Percentiles rank a stretch among this genome's conserved stretches.
These are phyloP conservation scores for Microbotryum silenes-acaulis DNA, from an alignment of 1,284 basidiomycete genomes.

Conservation along the genomic window DNA sequence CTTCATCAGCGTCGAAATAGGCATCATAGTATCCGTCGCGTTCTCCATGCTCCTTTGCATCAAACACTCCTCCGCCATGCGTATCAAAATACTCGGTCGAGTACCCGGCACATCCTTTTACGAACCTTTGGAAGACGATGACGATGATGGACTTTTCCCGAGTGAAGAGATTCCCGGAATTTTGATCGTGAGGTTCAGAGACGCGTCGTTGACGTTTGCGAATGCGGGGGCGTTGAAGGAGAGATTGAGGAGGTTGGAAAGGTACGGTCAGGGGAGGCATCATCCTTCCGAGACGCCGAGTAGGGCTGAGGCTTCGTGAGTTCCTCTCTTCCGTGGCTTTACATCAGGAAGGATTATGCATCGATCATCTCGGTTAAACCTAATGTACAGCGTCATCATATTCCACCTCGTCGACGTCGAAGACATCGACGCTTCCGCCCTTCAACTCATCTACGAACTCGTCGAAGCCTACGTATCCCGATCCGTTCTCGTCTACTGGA, in stretches of 20 bases:
- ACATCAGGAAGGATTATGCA: too few relatives aligned
- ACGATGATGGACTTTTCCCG: constrained; percentile 51
- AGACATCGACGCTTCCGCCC: constrained; percentile 46
- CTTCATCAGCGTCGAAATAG: constrained; percentile 65
- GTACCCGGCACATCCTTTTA: constrained; percentile 47
- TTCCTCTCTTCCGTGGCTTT: too few relatives aligned
- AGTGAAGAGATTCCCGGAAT: constrained; percentile 62
- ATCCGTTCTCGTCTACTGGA: constrained; percentile 30
- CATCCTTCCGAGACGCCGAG: constrained; percentile 81
- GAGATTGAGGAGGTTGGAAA: constrained; percentile 66
- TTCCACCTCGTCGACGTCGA: constrained; percentile 69
- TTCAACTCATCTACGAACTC: constrained; percentile 76
- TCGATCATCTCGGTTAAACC: too few relatives aligned
- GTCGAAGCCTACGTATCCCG: constrained; percentile 54
- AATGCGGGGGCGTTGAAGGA: constrained; percentile 83
- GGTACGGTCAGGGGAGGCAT: constrained; percentile 43
- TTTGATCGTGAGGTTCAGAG: constrained; percentile 69
- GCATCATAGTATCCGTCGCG: constrained; percentile 73
- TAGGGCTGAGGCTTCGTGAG: constrained; percentile 53
- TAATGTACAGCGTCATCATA: constrained; percentile 53
- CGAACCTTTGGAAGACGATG: constrained; percentile 50
- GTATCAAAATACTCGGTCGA: constrained; percentile 68
- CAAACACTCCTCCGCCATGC: constrained; percentile 65
- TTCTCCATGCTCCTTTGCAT: constrained; percentile 81
- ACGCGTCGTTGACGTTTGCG: constrained; percentile 68